phyloP scores from a whole-genome alignment of 495 filamentous ascomycete genomes.

The Penicillium longicatenatum region DNA sequence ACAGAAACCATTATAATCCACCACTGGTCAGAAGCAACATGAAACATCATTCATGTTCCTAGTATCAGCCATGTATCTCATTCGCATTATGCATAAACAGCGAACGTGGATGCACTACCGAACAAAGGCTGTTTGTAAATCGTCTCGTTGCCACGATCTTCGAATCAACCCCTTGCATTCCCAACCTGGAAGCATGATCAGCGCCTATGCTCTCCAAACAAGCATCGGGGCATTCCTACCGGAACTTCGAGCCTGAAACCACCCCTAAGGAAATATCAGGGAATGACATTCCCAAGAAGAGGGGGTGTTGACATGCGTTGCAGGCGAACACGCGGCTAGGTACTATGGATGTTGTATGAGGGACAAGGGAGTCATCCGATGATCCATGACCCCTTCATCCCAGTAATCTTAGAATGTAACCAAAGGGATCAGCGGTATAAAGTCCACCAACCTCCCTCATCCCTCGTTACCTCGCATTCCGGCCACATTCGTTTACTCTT shows the following conservation, averaged over 20 bases:
- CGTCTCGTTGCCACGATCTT: not conserved
- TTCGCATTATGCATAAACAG: too few species aligned
- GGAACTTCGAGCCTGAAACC: constrained; percentile 10
- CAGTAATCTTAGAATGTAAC: constrained; percentile 25
- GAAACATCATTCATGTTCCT: too few species aligned
- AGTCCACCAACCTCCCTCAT: constrained; percentile 2
- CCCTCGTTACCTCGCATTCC: constrained; percentile 24
- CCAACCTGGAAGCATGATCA: constrained; percentile 22
- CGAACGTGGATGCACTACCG: too few species aligned
- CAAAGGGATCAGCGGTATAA: constrained; percentile 20
- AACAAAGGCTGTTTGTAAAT: not conserved
- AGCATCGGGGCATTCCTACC: constrained; percentile 26
- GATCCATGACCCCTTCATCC: constrained; percentile 21
- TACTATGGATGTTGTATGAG: not conserved
- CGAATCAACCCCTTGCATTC: constrained; percentile 25
- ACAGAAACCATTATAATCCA: too few species aligned
- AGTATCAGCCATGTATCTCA: too few species aligned
- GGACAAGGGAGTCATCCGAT: not conserved
- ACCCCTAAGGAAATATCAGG: constrained; percentile 4
- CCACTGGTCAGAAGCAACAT: too few species aligned
- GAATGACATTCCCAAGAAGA: constrained; percentile 15
- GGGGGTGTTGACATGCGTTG: constrained; percentile 12
- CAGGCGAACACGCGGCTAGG: constrained; percentile 3
- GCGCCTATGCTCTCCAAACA: constrained; percentile 19
- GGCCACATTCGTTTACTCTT: constrained; percentile 17